phyloP scores from a whole-genome alignment of 768 basidiomycete species.

The Gautieria morchelliformis region DNA sequence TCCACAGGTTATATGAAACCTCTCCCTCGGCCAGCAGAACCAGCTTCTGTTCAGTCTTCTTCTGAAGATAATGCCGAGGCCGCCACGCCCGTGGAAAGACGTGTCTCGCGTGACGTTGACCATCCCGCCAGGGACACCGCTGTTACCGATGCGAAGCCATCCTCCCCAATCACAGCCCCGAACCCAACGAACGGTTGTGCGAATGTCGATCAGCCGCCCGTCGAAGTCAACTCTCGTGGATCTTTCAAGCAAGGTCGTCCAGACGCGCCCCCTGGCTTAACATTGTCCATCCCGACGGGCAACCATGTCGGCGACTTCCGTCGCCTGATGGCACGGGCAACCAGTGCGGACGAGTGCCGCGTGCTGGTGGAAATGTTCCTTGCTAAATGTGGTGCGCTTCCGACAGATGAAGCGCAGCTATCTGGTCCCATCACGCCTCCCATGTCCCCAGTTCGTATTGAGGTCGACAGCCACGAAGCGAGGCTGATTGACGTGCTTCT shows the following conservation, averaged over 20 bases:
- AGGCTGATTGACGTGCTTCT: constrained; percentile 8
- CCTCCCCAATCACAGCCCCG: not conserved
- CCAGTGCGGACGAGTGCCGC: constrained; percentile 74
- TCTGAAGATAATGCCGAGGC: not conserved
- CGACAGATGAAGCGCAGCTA: constrained; percentile 18
- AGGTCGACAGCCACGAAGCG: not conserved
- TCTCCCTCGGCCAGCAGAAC: not conserved
- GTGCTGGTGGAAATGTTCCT: constrained; percentile 79
- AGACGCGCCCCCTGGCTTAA: constrained; percentile 2
- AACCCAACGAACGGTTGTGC: not conserved
- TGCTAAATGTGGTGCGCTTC: constrained; percentile 41
- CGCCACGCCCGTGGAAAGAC: constrained; percentile 2
- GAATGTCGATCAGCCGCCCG: not conserved
- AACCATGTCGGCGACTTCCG: constrained; percentile 58
- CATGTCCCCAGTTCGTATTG: not conserved
- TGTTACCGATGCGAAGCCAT: not conserved
- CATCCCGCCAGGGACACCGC: not conserved
- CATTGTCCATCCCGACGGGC: constrained; percentile 24
- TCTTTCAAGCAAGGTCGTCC: not conserved
- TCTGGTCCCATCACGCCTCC: not conserved
- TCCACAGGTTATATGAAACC: not conserved
- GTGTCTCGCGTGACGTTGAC: not conserved
- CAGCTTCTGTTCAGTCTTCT: not conserved
- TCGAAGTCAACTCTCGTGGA: not conserved
- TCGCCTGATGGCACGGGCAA: constrained; percentile 54